These are phyloP conservation scores for Salix dunnii DNA, from an alignment of 345 rosid genomes.

Conservation along the genomic window DNA sequence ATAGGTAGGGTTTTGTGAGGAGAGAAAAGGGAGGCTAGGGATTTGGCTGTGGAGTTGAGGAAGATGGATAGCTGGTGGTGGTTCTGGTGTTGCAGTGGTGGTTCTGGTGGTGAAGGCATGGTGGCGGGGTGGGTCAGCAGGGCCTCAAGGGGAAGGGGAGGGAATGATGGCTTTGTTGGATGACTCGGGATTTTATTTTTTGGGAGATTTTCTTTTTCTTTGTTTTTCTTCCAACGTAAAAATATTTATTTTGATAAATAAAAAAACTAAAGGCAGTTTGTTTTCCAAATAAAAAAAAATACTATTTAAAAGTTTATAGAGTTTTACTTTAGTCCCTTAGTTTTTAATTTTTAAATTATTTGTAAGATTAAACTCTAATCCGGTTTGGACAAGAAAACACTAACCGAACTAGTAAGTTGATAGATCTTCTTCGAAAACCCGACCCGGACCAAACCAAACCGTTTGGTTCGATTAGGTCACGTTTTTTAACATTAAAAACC, in stretches of 20 bases:
- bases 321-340: background rate
- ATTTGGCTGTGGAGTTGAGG: slow-evolving; percentile 38
- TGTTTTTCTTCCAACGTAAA: too few species aligned
- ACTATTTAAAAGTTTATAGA: too few species aligned
- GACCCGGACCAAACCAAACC: too few species aligned
- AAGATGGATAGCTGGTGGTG: slow-evolving; percentile 27
- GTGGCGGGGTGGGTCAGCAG: background rate
- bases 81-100: slow-evolving; percentile 24
- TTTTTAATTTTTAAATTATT: too few species aligned
- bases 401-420: too few species aligned
- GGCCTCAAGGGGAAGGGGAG: background rate
- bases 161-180: background rate
- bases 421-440: too few species aligned
- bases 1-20: slow-evolving; percentile 29
- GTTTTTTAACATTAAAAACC: too few species aligned
- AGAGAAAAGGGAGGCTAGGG: slow-evolving; percentile 44
- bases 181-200: background rate
- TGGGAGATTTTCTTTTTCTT: background rate
- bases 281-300: too few species aligned
- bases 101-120: slow-evolving; percentile 47
- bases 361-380: too few species aligned
- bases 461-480: too few species aligned
- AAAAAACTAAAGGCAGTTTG: background rate
- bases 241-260: background rate
- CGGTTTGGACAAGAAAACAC: too few species aligned